Conservation (phyloP, 306 rosid species). For the Albizia julibrissin region DNA sequence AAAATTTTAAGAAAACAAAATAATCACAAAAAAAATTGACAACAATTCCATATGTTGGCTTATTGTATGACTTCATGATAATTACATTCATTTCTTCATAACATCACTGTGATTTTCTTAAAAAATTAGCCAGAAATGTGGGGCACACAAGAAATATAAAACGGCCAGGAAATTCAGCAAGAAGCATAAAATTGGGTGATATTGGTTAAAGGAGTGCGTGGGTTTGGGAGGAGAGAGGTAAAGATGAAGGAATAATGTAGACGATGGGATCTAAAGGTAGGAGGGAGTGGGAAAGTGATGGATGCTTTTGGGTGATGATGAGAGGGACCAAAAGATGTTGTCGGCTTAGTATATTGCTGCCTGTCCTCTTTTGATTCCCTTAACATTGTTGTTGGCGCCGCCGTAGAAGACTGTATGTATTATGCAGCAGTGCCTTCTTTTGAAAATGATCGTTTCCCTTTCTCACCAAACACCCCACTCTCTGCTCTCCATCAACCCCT, state of each 20-base stretch:
- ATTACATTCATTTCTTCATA: too few species aligned
- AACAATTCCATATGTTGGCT: too few species aligned
- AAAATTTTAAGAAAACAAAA: too few species aligned
- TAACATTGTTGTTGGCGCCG: conserved; percentile 35
- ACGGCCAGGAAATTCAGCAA: too few species aligned
- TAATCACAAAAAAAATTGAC: too few species aligned
- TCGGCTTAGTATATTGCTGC: conserved; percentile 13
- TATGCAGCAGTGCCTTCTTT: conserved; percentile 31
- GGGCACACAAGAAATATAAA: too few species aligned
- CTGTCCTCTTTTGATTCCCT: conserved; percentile 31
- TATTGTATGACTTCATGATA: too few species aligned
- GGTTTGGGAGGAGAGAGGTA: not conserved
- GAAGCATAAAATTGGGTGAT: not conserved
- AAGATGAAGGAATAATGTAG: not conserved
- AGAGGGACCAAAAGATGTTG: conserved; percentile 17
- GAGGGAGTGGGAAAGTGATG: not conserved
- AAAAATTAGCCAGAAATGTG: too few species aligned
- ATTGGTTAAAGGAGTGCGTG: not conserved
- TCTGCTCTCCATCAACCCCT: conserved; percentile 2
- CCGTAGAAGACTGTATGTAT: conserved; percentile 24
- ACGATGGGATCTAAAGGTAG: not conserved
- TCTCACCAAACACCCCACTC: conserved; percentile 33
- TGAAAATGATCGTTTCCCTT: conserved; percentile 40
- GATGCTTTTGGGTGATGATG: not conserved
- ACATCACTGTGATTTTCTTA: too few species aligned